Evolutionary conservation across 345 rosid genomes (phyloP).

Genomic region (Noccaea bulbosa): DNA sequence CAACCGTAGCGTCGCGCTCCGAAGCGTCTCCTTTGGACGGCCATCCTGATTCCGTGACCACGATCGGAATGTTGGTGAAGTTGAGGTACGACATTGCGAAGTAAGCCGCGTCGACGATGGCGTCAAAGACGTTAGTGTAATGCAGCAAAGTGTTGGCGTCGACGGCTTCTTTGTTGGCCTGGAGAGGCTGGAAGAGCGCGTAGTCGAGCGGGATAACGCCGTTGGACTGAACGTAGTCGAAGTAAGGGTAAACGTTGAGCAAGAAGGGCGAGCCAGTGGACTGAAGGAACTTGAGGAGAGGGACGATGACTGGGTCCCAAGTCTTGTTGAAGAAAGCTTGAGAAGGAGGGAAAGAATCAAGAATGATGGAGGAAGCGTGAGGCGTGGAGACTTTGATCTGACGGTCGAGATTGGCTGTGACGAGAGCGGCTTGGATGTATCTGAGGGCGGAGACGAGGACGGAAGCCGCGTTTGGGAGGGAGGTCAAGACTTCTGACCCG

Average conservation of each 20-base stretch:
- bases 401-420: conserved; percentile 85
- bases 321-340: conserved; percentile 97
- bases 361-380: conserved; percentile 81
- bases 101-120: conserved; percentile 89
- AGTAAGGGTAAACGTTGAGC: conserved; percentile 94
- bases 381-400: conserved; percentile 93
- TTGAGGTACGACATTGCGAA: conserved; percentile 85
- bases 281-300: conserved; percentile 85
- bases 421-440: conserved; percentile 84
- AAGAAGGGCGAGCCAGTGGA: conserved; percentile 77
- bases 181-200: conserved; percentile 91
- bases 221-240: conserved; percentile 79
- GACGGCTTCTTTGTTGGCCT: conserved; percentile 91
- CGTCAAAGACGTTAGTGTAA: conserved; percentile 94
- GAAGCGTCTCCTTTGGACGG: conserved; percentile 86
- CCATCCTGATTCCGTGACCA: conserved; percentile 95
- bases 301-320: conserved; percentile 88
- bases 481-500: conserved; percentile 84
- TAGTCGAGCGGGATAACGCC: conserved; percentile 82
- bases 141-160: conserved; percentile 94
- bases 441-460: conserved; percentile 84
- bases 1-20: conserved; percentile 76
- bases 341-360: conserved; percentile 97
- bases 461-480: conserved; percentile 74
- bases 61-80: conserved; percentile 76